These are phyloP conservation scores for Acer saccharum DNA, from an alignment of 345 rosid genomes.

Conservation along the genomic window DNA sequence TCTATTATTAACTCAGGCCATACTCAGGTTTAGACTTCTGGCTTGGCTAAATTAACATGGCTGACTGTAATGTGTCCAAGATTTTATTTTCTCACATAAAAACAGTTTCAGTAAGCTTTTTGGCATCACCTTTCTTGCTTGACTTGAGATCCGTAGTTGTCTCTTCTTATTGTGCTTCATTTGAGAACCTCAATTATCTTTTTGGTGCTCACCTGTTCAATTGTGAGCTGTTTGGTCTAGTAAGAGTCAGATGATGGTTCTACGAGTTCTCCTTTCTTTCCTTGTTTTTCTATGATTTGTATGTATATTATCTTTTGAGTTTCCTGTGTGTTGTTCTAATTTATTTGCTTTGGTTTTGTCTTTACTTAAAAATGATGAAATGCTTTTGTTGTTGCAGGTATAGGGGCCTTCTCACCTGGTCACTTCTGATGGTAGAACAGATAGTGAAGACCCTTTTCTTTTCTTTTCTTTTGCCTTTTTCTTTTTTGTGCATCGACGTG, in stretches of 20 bases:
- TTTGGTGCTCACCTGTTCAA: background rate
- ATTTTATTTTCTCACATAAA: no score
- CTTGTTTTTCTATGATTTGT: background rate
- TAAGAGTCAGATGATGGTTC: background rate
- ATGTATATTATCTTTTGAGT: background rate
- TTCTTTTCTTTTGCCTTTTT: conserved; percentile 21
- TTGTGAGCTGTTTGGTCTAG: background rate
- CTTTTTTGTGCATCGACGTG: conserved; percentile 44
- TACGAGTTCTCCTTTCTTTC: background rate
- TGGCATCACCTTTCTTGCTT: no score
- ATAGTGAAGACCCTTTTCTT: conserved; percentile 42
- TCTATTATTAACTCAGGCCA: no score
- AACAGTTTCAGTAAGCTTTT: no score
- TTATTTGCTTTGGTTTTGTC: background rate
- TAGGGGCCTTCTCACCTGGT: conserved; percentile 28
- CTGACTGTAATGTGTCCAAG: no score
- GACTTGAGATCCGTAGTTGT: no score
- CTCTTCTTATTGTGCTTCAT: no score
- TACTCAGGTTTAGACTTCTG: no score
- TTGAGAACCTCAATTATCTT: no score
- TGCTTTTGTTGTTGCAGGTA: conserved; percentile 43
- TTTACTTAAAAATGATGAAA: conserved; percentile 8
- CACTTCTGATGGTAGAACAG: conserved; percentile 40
- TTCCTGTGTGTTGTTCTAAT: background rate
- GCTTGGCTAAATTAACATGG: no score